Base-by-base conservation (phyloP, 352 stramenopile genomes). In the Phytophthora uliginosa region DNA sequence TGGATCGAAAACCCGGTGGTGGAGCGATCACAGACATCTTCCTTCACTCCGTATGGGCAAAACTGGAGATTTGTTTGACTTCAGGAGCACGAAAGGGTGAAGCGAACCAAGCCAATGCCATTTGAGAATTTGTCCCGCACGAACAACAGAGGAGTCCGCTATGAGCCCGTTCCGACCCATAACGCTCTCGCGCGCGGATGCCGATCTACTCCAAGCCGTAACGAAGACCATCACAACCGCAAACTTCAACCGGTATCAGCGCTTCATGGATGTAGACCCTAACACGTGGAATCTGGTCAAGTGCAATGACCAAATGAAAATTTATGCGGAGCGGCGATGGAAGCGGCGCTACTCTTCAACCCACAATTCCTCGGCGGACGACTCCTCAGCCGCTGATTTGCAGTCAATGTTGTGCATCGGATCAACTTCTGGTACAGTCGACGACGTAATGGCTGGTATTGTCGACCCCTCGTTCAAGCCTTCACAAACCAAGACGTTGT, bases 391-490 rank as follows among this genome's bases (percentile, higher is more conserved):
- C 31, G 58, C 63, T 13, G 65, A 68, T 6, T 61, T 78, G 13
- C 42, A 68, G 24, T 36, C 51, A 15, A 59, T 78, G 26, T 48
- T 78, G 24, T 72, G 45, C 3, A 50, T 84, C 38, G 75, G 75
- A 9, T 72, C 66, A 48, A 74, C 69, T 55, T 38, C 64, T 15
- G 78, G 74, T 26, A 79, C 34, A 8, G 42, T 85, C 4, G 63
- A 85, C 15, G 68, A 81, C 38, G 61, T 74, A 56, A 82, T 85
- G 75, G 31, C 18, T 67, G 9, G 69, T 13, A 75, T 88, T 56
- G 64, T 81, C 15, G 40, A 40, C 28, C 73, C 73, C 18, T 69
- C 60, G 13, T 57, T 74, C 15, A 73, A 78, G 6, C 58, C 59
- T 33, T 69, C 64, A 42, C 48, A 67, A 54, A 64, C 69, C 59